These are phyloP conservation scores for Dacryopinax primogenitus DNA, from an alignment of 768 basidiomycete genomes.

Conservation along the genomic window DNA sequence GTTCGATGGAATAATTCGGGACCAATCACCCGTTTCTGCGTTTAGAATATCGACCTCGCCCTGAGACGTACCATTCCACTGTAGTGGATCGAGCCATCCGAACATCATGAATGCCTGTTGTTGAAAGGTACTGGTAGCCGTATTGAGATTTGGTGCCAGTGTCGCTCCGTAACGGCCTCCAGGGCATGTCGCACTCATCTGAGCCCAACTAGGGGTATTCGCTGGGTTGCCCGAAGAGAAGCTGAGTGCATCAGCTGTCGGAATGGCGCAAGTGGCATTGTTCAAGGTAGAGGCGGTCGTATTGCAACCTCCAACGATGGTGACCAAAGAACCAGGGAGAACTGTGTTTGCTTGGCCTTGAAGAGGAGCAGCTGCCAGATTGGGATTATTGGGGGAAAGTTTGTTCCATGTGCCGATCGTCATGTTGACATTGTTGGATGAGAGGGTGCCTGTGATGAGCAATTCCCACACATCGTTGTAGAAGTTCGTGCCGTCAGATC, in stretches of 20 bases:
- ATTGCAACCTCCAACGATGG: slow-evolving; percentile 44
- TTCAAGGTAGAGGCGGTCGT: slow-evolving; percentile 26
- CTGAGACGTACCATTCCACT: slow-evolving; percentile 49
- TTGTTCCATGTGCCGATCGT: slow-evolving; percentile 49
- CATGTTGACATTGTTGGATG: slow-evolving; percentile 47
- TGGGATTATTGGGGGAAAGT: slow-evolving; percentile 20
- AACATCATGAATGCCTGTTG: slow-evolving; percentile 58
- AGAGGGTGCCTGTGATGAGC: slow-evolving; percentile 53
- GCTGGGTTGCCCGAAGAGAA: slow-evolving; percentile 20
- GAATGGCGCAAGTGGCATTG: slow-evolving; percentile 43
- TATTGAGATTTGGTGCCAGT: slow-evolving; percentile 48
- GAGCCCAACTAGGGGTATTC: slow-evolving; percentile 21
- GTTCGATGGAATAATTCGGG: slow-evolving; percentile 22
- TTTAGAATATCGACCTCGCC: slow-evolving; percentile 52
- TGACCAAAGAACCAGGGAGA: slow-evolving; percentile 22
- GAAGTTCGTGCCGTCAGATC: slow-evolving; percentile 37
- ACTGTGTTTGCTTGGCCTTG: slow-evolving; percentile 48
- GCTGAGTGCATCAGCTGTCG: slow-evolving; percentile 47
- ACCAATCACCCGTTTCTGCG: slow-evolving; percentile 21
- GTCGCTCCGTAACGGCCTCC: slow-evolving; percentile 40
- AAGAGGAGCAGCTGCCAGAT: slow-evolving; percentile 26
- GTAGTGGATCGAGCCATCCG: slow-evolving; percentile 48
- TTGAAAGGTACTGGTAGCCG: slow-evolving; percentile 41
- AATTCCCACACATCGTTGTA: slow-evolving; percentile 58
- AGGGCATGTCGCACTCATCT: slow-evolving; percentile 41